phyloP scores from a whole-genome alignment of 2,329 filamentous ascomycete genomes.

The Camptophora hylomeconis region DNA sequence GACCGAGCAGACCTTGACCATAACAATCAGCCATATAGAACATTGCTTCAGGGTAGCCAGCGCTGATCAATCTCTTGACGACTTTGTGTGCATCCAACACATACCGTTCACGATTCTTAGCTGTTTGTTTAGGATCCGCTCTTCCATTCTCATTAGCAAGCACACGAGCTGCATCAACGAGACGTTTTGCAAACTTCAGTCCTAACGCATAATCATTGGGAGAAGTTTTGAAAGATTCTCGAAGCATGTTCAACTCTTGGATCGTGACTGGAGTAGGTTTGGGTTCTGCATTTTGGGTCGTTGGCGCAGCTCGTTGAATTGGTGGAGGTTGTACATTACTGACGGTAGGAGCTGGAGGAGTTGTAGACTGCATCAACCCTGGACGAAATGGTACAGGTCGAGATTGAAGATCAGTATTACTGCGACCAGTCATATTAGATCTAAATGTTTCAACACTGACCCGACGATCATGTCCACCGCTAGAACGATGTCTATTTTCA shows the following conservation, averaged over 20 bases:
- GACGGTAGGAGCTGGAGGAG: background rate
- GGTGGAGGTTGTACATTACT: background rate
- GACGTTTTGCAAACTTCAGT: conserved; percentile 63
- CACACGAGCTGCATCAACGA: conserved; percentile 71
- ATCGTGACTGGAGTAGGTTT: conserved; percentile 47
- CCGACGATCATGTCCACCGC: conserved; percentile 8
- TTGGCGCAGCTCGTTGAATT: conserved; percentile 4
- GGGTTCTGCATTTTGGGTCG: conserved; percentile 4
- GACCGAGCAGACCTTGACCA: conserved; percentile 65
- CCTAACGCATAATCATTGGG: conserved; percentile 60
- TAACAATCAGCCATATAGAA: conserved; percentile 87
- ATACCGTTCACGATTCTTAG: conserved; percentile 66
- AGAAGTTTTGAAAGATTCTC: conserved; percentile 55
- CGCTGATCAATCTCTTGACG: conserved; percentile 69
- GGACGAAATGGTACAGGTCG: conserved; percentile 12
- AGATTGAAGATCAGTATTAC: conserved; percentile 1
- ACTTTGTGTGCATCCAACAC: conserved; percentile 78
- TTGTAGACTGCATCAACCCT: conserved; percentile 7
- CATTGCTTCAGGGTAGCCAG: conserved; percentile 72
- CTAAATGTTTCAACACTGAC: too few species aligned
- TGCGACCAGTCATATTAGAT: too few species aligned
- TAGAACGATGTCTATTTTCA: conserved; percentile 11
- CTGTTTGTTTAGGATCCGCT: conserved; percentile 49
- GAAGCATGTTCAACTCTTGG: conserved; percentile 64
- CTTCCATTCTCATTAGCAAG: conserved; percentile 65